Conservation (phyloP, 257 asterid genomes). For the Fraxinus excelsior region DNA sequence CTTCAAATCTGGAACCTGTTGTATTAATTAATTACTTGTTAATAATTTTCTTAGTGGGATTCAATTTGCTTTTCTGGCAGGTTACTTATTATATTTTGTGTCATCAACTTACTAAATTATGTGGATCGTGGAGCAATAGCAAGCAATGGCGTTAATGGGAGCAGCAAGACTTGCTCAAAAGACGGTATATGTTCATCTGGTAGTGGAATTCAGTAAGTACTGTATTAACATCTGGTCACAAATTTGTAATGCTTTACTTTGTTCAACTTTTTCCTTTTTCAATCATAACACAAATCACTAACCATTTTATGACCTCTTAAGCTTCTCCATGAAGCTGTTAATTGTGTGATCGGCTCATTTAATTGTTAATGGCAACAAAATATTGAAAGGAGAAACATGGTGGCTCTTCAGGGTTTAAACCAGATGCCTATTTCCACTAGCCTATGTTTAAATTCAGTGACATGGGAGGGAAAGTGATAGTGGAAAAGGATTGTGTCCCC, state of each 20-base stretch:
- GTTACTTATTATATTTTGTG: conserved; percentile 66
- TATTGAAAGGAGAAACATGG: neutral
- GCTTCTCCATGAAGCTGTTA: neutral
- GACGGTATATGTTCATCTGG: conserved; percentile 65
- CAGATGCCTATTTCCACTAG: neutral
- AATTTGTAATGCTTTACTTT: neutral
- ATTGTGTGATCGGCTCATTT: neutral
- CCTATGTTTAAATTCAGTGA: neutral
- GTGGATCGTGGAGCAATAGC: conserved; percentile 90
- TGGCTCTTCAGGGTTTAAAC: neutral
- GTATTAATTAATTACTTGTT: conserved; percentile 1
- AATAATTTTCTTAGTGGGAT: conserved; percentile 11
- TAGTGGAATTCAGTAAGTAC: conserved; percentile 79
- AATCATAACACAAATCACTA: neutral
- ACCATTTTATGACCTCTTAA: conserved; percentile 6
- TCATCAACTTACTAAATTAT: conserved; percentile 74
- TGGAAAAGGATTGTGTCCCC: neutral
- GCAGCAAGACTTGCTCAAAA: conserved; percentile 51
- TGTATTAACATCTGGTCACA: neutral
- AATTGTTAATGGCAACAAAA: neutral
- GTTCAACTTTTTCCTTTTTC: neutral
- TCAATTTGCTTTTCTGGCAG: conserved; percentile 37
- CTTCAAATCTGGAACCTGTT: neutral
- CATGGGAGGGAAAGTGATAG: neutral
- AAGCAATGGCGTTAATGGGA: conserved; percentile 93